Percentiles rank a stretch among this genome's conserved stretches.
Conservation (phyloP, 257 asterid genomes). For the Lycium barbarum region DNA sequence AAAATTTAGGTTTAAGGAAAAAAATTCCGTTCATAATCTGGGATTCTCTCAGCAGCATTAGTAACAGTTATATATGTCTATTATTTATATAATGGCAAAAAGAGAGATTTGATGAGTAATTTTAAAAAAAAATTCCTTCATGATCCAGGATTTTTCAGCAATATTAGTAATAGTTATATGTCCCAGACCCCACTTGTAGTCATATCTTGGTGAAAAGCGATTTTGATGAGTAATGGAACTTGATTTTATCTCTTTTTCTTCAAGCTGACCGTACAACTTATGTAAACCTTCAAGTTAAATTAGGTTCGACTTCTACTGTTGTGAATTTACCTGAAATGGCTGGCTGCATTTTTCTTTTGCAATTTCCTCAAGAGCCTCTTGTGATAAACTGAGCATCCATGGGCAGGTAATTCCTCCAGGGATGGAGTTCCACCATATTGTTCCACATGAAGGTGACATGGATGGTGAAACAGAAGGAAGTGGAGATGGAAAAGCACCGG, state of each 20-base stretch:
- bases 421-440: constrained; percentile 97
- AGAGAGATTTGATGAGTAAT: not conserved
- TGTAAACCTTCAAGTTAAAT: constrained; percentile 16
- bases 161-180: not conserved
- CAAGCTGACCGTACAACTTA: constrained; percentile 12
- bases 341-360: not conserved
- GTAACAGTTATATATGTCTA: not conserved
- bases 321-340: not conserved
- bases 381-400: constrained; percentile 38
- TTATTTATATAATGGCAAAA: constrained; percentile 4
- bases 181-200: too few relatives aligned
- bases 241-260: constrained; percentile 5
- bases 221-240: not conserved
- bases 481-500: constrained; percentile 84
- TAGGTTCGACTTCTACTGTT: constrained; percentile 23
- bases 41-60: constrained; percentile 16
- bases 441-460: constrained; percentile 93
- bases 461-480: constrained; percentile 80
- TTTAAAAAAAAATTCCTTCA: too few relatives aligned
- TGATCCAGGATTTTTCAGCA: not conserved
- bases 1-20: constrained; percentile 15
- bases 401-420: constrained; percentile 98
- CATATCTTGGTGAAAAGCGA: constrained; percentile 17
- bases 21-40: not conserved
- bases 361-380: constrained; percentile 28